These are phyloP conservation scores for Trifolium fragiferum DNA, from an alignment of 306 rosid genomes.

Conservation along the genomic window DNA sequence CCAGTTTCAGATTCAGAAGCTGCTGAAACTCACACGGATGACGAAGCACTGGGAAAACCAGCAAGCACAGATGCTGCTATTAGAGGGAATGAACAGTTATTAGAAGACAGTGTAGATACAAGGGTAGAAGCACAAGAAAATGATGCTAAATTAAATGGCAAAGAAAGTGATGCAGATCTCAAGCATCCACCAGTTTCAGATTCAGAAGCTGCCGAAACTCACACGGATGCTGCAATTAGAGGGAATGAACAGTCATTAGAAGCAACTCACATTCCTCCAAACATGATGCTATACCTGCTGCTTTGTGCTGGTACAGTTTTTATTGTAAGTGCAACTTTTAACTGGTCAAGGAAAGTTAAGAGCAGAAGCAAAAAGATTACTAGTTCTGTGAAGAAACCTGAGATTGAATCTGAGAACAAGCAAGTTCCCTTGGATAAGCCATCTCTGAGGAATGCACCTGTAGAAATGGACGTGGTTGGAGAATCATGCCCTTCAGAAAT, in stretches of 20 bases:
- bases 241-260: constrained; percentile 19
- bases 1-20: constrained; percentile 27
- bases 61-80: constrained; percentile 35
- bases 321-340: constrained; percentile 47
- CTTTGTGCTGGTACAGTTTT: constrained; percentile 45
- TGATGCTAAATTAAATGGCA: constrained; percentile 11
- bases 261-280: constrained; percentile 21
- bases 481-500: constrained; percentile 70
- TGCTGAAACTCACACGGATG: constrained; percentile 17
- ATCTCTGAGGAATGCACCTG: constrained; percentile 44
- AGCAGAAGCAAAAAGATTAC: constrained; percentile 28
- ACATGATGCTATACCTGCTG: constrained; percentile 39
- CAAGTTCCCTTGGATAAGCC: constrained; percentile 45
- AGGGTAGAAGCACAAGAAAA: constrained; percentile 1
- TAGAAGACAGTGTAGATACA: not conserved
- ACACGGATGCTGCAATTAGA: constrained; percentile 30
- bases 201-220: constrained; percentile 30
- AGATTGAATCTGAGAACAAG: constrained; percentile 30
- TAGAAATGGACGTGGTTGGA: constrained; percentile 48
- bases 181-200: constrained; percentile 27
- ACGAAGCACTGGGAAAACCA: constrained; percentile 31
- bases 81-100: constrained; percentile 16
- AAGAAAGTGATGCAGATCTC: constrained; percentile 14
- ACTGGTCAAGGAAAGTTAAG: constrained; percentile 44
- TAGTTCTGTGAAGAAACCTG: constrained; percentile 29